Percentiles rank a stretch among this genome's conserved stretches.
Conservation (phyloP, 441 rosid species). For the Iberis amara region DNA sequence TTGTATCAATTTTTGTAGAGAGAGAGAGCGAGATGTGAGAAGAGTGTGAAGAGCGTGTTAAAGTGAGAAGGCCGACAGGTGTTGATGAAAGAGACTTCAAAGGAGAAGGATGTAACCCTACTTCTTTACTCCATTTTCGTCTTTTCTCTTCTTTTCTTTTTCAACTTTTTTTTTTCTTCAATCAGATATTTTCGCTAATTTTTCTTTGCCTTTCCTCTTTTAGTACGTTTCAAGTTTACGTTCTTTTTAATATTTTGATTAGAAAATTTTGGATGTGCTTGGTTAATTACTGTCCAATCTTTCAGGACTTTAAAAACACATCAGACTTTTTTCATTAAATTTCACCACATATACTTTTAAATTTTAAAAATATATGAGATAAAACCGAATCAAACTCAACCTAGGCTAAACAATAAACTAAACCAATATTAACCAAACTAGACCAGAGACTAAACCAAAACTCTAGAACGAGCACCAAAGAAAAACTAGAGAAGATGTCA, state of each 20-base stretch:
- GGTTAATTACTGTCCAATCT: no score
- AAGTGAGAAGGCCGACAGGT: conserved; percentile 30
- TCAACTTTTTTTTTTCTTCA: neutral
- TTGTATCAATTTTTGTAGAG: neutral
- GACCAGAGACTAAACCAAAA: no score
- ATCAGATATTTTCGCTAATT: no score
- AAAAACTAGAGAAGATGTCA: no score
- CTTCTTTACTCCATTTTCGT: conserved; percentile 4
- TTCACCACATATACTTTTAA: no score
- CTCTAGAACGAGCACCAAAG: no score
- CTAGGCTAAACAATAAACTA: no score
- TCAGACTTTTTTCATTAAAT: no score
- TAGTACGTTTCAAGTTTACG: conserved; percentile 9
- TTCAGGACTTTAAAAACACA: no score
- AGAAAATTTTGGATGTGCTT: neutral
- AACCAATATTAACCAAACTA: no score
- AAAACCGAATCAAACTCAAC: no score
- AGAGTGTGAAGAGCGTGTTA: conserved; percentile 32
- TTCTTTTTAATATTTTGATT: neutral
- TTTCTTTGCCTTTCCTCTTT: neutral
- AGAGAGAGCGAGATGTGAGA: conserved; percentile 11
- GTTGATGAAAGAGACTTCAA: conserved; percentile 25
- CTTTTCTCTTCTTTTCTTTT: neutral
- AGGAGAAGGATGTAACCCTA: conserved; percentile 24
- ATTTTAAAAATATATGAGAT: no score